Evolutionary conservation across 2,329 filamentous ascomycete genomes (phyloP), one percentile per base, ranked within the genome.

Genomic region (Westerdykella sp.): DNA sequence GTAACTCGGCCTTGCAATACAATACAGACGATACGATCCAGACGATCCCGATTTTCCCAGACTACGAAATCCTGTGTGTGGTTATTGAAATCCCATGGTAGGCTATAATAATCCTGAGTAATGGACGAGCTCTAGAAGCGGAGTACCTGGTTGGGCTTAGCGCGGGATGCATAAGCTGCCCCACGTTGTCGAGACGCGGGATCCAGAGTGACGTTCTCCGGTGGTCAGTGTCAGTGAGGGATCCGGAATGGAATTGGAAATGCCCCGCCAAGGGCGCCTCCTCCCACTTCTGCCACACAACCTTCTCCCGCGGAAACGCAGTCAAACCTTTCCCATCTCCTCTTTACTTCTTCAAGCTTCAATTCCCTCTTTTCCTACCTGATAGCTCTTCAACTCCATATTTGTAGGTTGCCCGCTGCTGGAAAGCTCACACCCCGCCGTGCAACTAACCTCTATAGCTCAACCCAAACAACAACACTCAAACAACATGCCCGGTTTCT

Each of bases 401-500:
- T 32, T 38, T 23, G 46, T 47, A 50, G 43, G 46, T 7, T 43
- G 34, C 35, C 47, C 43, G 51, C 49, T 47, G 51, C 51, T 47
- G 51, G 47, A 21, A 28, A n/a, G 44, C 34, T 34, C 18, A 37
- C 18, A 38, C 7, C 25, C 25, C 25, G 7, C 25, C 11, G 7
- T 12, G 3, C 25, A 28, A 28, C 25, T 28, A 12, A 28, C 7
- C 47, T 47, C 45, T 40, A 41, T 53, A 57, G 39, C 53, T 35
- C 32, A 3, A 3, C 16, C 10, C 10, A 15, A 35, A 54, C 55
- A 44, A 43, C 53, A 42, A 45, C 30, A 41, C 41, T n/a, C 25
- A 2, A 41, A 38, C 60, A 70, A 53, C 50, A 78, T 78, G 75
- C 72, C 75, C 45, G 74, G 71, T 49, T 81, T 95, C 81, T 79